Percentiles rank a stretch among this genome's conserved stretches.
Evolutionary conservation across 1,284 basidiomycete species (phyloP).

Genomic region (Microbotryum saponariae): DNA sequence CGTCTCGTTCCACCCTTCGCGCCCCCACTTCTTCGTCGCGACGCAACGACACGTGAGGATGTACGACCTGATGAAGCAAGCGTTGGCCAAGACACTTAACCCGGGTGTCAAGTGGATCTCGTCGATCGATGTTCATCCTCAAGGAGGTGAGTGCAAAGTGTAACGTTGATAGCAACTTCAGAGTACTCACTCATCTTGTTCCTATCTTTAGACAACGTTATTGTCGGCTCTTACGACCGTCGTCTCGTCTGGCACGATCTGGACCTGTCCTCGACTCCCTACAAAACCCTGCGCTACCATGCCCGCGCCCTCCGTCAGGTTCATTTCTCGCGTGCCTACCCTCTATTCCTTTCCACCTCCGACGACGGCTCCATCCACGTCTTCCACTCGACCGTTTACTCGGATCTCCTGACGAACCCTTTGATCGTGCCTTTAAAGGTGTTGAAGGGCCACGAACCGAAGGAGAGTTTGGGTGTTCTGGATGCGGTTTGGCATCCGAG

Average conservation of each 20-base stretch:
- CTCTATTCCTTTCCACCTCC: slow-evolving; percentile 88
- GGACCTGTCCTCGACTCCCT: slow-evolving; percentile 89
- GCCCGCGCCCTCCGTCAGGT: slow-evolving; percentile 82
- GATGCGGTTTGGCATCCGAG: slow-evolving; percentile 80
- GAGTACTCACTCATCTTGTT: no score
- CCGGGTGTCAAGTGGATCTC: slow-evolving; percentile 97
- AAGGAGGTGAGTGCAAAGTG: slow-evolving; percentile 47
- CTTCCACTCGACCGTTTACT: slow-evolving; percentile 91
- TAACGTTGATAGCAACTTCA: no score
- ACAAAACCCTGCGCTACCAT: slow-evolving; percentile 95
- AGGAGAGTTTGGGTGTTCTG: slow-evolving; percentile 81
- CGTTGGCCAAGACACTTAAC: slow-evolving; percentile 80
- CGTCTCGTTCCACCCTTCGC: slow-evolving; percentile 87
- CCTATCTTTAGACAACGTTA: slow-evolving; percentile 62
- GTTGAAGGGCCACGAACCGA: slow-evolving; percentile 69
- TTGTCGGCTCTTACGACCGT: slow-evolving; percentile 94
- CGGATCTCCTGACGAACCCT: slow-evolving; percentile 89
- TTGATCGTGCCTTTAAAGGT: slow-evolving; percentile 97
- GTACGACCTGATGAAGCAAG: slow-evolving; percentile 91
- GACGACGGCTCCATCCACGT: slow-evolving; percentile 96
- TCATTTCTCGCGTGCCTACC: slow-evolving; percentile 87
- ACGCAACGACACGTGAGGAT: slow-evolving; percentile 94
- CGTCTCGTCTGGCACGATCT: slow-evolving; percentile 99
- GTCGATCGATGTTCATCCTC: slow-evolving; percentile 89
- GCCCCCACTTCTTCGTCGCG: slow-evolving; percentile 96